Percentiles rank a stretch among this genome's conserved stretches.
phyloP scores from a whole-genome alignment of 2,329 filamentous ascomycete species.

The Fusarium lyarnte region DNA sequence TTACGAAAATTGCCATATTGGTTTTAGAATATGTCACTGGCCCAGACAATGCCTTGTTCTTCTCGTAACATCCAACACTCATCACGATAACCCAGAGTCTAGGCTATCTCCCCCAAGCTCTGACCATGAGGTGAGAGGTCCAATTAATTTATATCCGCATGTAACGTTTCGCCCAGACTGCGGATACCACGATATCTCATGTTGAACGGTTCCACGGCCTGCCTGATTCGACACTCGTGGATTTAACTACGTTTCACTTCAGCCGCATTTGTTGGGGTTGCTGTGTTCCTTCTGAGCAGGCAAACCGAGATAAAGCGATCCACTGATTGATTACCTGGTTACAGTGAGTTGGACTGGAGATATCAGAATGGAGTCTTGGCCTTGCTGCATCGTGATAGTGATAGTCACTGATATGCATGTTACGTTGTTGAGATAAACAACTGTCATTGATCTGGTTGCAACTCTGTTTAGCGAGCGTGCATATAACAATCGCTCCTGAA shows the following conservation, averaged over 20 bases:
- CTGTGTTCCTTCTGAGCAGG: not conserved
- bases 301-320: slow-evolving; percentile 11
- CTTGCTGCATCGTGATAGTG: not conserved
- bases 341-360: not conserved
- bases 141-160: slow-evolving; percentile 31
- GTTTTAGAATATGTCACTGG: not conserved
- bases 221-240: slow-evolving; percentile 1
- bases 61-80: slow-evolving; percentile 19
- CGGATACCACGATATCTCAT: slow-evolving; percentile 13
- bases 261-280: not conserved
- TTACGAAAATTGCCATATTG: slow-evolving; percentile 8
- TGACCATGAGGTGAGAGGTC: slow-evolving; percentile 2
- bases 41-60: slow-evolving; percentile 6
- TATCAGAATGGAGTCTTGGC: not conserved
- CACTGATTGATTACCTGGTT: not conserved
- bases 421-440: not conserved
- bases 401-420: not conserved
- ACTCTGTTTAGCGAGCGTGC: slow-evolving; percentile 3
- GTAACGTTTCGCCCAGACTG: slow-evolving; percentile 33
- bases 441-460: slow-evolving; percentile 1
- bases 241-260: slow-evolving; percentile 4
- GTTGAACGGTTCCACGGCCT: slow-evolving; percentile 1
- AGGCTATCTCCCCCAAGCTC: slow-evolving; percentile 8
- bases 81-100: slow-evolving; percentile 5
- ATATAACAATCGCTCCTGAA: not conserved